Conservation (phyloP, 2,329 filamentous ascomycete species). For the Colletotrichum abscissum region DNA sequence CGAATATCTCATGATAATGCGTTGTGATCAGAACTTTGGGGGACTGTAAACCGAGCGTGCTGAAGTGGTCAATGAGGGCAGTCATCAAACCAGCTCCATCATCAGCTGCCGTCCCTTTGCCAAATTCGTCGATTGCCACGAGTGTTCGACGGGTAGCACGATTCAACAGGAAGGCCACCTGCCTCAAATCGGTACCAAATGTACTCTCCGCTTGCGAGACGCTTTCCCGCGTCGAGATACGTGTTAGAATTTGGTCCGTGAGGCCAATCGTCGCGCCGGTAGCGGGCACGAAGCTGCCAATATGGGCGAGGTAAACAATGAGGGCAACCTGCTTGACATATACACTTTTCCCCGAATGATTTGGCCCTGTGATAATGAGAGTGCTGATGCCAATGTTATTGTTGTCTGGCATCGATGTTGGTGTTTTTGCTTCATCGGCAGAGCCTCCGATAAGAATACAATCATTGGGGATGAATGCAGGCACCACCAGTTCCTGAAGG, state of each 20-base stretch:
- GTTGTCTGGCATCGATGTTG: conserved; percentile 17
- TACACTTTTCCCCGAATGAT: conserved; percentile 96
- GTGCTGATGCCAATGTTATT: conserved; percentile 60
- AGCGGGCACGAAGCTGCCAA: conserved; percentile 93
- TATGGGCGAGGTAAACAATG: conserved; percentile 91
- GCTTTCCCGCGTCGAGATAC: conserved; percentile 80
- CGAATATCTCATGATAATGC: conserved; percentile 79
- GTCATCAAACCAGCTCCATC: conserved; percentile 70
- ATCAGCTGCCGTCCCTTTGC: conserved; percentile 69
- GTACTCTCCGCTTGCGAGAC: conserved; percentile 69
- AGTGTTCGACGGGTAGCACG: conserved; percentile 82
- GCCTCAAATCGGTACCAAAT: conserved; percentile 84
- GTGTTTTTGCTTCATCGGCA: conserved; percentile 42
- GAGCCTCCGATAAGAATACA: conserved; percentile 74
- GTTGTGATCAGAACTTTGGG: conserved; percentile 72
- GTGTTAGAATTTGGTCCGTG: conserved; percentile 92
- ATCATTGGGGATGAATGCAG: conserved; percentile 86
- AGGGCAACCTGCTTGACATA: conserved; percentile 94
- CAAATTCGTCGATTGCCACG: conserved; percentile 93
- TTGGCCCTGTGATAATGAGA: conserved; percentile 89
- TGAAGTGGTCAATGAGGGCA: conserved; percentile 68
- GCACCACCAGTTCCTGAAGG: conserved; percentile 85
- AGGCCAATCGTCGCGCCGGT: conserved; percentile 80
- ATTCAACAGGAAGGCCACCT: conserved; percentile 81
- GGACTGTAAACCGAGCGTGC: conserved; percentile 53